These are phyloP conservation scores for Phytopythium oedochilum DNA, from an alignment of 352 stramenopile species.

Conservation along the genomic window DNA sequence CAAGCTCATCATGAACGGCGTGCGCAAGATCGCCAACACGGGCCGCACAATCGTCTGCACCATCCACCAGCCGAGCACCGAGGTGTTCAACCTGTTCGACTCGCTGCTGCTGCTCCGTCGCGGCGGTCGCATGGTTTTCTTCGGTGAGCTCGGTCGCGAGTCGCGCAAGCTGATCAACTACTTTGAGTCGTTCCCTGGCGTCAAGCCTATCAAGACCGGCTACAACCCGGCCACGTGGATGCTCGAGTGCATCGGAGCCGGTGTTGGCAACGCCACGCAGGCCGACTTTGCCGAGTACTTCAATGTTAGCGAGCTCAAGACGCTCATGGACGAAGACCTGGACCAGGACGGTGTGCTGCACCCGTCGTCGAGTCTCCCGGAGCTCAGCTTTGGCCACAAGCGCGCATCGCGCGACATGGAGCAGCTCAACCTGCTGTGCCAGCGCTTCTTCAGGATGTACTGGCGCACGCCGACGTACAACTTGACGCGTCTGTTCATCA, in stretches of 20 bases:
- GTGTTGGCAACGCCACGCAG: constrained; percentile 12
- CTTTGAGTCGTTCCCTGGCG: constrained; percentile 53
- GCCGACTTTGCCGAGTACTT: constrained; percentile 28
- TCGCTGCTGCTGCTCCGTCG: constrained; percentile 73
- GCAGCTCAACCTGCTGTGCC: constrained; percentile 30
- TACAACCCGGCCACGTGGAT: constrained; percentile 92
- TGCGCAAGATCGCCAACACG: constrained; percentile 60
- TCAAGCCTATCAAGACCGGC: constrained; percentile 40
- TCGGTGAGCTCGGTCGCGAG: constrained; percentile 64
- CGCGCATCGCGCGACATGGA: constrained; percentile 17
- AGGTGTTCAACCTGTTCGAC: constrained; percentile 74
- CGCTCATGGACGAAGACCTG: constrained; percentile 37
- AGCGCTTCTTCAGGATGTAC: constrained; percentile 28
- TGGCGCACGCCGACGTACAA: constrained; percentile 35
- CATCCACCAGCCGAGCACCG: constrained; percentile 79
- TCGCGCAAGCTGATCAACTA: constrained; percentile 49
- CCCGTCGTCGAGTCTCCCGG: constrained; percentile 24
- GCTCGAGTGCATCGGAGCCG: constrained; percentile 73
- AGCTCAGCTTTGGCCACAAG: constrained; percentile 41
- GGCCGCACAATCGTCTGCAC: constrained; percentile 78
- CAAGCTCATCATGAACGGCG: constrained; percentile 56
- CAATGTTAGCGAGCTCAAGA: constrained; percentile 25
- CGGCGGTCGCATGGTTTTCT: constrained; percentile 68
- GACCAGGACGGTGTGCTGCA: constrained; percentile 36
- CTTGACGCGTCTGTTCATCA: constrained; percentile 61